Percentiles rank a stretch among this genome's conserved stretches.
phyloP scores from a whole-genome alignment of 139 green algal genomes.

The Chlamydomonas eustigma region DNA sequence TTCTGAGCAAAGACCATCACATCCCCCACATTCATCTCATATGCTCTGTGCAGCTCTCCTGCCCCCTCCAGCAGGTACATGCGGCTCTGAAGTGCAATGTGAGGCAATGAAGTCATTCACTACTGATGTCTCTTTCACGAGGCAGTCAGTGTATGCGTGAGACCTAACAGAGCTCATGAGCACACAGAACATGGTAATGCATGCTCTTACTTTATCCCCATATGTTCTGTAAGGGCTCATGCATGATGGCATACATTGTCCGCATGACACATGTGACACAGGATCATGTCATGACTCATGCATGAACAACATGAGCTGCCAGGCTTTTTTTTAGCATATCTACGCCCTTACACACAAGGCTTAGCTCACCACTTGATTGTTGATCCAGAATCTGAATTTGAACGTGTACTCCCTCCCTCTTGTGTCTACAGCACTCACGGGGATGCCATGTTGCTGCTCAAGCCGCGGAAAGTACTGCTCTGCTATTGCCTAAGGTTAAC shows the following conservation, averaged over 20 bases:
- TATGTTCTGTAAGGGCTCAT: too few relatives aligned
- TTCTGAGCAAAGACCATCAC: constrained; percentile 70
- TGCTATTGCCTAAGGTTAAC: constrained; percentile 35
- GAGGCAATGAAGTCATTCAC: too few relatives aligned
- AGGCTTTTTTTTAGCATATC: too few relatives aligned
- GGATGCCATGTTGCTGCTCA: constrained; percentile 42
- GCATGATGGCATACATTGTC: too few relatives aligned
- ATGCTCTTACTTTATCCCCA: too few relatives aligned
- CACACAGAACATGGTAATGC: too few relatives aligned
- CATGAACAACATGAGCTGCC: too few relatives aligned
- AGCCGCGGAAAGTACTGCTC: constrained; percentile 53
- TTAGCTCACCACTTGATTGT: constrained; percentile 44
- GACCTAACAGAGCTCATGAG: too few relatives aligned
- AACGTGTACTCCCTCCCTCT: constrained; percentile 50
- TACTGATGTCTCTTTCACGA: too few relatives aligned
- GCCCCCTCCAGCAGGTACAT: constrained; percentile 71
- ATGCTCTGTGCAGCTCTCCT: constrained; percentile 55
- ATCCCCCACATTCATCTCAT: constrained; percentile 56
- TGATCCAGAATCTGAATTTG: constrained; percentile 64
- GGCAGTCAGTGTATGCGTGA: too few relatives aligned
- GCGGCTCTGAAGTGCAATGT: constrained; percentile 34
- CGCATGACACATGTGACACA: too few relatives aligned
- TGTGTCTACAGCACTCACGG: constrained; percentile 46
- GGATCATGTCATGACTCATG: too few relatives aligned
- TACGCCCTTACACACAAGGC: background rate